Evolutionary conservation across 495 filamentous ascomycete genomes (phyloP), one percentile per base, ranked within the genome.

Genomic region (Letharia columbiana): DNA sequence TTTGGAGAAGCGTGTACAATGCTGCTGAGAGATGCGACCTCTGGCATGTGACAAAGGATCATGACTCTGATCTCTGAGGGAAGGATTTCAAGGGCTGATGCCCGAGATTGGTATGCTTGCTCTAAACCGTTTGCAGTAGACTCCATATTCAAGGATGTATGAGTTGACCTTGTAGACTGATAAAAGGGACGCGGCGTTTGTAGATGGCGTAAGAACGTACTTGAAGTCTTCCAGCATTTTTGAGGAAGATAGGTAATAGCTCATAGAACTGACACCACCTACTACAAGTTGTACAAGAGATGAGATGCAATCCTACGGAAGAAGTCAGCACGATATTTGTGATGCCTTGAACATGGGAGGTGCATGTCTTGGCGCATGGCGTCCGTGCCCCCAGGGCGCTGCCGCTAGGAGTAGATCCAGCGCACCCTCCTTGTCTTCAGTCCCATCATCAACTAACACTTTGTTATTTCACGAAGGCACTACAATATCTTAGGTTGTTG

Each of bases 31-130:
- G 13, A 28, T 1, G 20, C 28, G 37, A 61, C 10, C 6, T 44
- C 23, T 5, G 59, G 40, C 59, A 61, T 31, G 13, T n/a, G 40
- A 18, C 39, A 17, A 15, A 61, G 40, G 18, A 61, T 31, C 23
- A 61, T 42, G 40, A 44, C 17, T 45, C 33, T 41, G 41, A 61
- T 42, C 41, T 61, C 60, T 5, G 23, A 33, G 20, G 60, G 60
- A 8, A 61, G 31, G 11, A 4, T 12, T 47, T 61, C 60, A 9
- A 61, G 12, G 8, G 28, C 1, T 18, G 52, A 13, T 17, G 9
- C 2, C 28, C 10, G 52, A 56, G 28, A 33, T 1, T 33, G 10
- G 31, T 35, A 31, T 7, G 7, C 54, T 2, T 37, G 31, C 15
- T 37, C 54, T 33, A 12, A 4, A 20, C 10, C 3, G 3, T 37